phyloP scores from a whole-genome alignment of 148 eudicot species.

The Camellia granthamiana region DNA sequence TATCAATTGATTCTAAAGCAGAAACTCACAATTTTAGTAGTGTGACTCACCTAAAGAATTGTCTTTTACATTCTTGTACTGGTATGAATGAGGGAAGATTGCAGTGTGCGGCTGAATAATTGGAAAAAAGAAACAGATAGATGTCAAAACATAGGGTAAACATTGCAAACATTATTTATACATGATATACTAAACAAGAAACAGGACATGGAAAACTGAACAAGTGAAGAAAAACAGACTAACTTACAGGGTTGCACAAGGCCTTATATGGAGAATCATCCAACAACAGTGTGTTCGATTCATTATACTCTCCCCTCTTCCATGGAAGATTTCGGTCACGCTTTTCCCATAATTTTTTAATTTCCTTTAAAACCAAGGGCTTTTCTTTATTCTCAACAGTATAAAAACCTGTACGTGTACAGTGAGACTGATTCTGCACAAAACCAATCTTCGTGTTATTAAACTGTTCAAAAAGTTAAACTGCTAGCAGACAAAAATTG shows the following conservation, averaged over 20 bases:
- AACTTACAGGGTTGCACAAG: slow-evolving; percentile 75
- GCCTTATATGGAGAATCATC: slow-evolving; percentile 98
- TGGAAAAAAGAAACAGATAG: slow-evolving; percentile 3
- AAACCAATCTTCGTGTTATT: background rate
- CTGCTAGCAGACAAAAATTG: background rate
- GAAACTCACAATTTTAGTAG: background rate
- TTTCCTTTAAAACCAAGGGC: slow-evolving; percentile 82
- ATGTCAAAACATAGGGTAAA: slow-evolving; percentile 12
- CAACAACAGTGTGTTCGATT: slow-evolving; percentile 75
- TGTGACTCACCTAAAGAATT: slow-evolving; percentile 62
- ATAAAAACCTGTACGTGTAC: slow-evolving; percentile 58
- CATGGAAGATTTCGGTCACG: slow-evolving; percentile 53
- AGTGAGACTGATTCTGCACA: slow-evolving; percentile 72
- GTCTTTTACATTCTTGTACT: slow-evolving; percentile 39
- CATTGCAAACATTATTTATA: background rate
- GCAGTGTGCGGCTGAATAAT: slow-evolving; percentile 68
- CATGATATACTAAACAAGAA: background rate
- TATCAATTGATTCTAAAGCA: background rate
- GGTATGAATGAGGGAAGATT: slow-evolving; percentile 62
- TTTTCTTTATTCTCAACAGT: slow-evolving; percentile 56
- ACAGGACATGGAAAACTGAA: background rate
- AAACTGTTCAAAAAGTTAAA: background rate
- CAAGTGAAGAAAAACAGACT: background rate
- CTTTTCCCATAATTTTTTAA: slow-evolving; percentile 64
- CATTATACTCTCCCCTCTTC: slow-evolving; percentile 63